Evolutionary conservation across 805 yeast genomes (phyloP).

Genomic region (Candida saitoana): DNA sequence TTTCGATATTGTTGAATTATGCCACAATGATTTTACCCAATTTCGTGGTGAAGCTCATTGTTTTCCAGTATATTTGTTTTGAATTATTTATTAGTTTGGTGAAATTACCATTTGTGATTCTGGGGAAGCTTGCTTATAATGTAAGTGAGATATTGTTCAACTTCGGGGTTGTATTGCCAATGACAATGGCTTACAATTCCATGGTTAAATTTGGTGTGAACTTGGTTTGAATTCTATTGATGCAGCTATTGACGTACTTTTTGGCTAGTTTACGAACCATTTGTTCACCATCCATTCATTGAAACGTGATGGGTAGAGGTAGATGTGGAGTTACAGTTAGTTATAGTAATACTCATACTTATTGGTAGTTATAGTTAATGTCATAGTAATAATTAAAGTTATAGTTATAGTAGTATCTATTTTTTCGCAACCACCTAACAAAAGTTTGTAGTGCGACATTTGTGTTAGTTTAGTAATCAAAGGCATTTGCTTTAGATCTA

Average conservation of each 20-base stretch:
- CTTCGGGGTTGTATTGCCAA: neutral
- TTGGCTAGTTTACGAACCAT: no score
- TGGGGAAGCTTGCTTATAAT: neutral
- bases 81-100: neutral
- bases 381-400: no score
- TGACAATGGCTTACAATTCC: neutral
- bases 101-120: neutral
- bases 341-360: no score
- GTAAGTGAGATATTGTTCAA: neutral
- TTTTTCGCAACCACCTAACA: no score
- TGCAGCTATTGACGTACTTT: no score
- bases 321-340: no score
- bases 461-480: neutral
- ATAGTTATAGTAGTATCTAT: no score
- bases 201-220: neutral
- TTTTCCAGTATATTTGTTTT: neutral
- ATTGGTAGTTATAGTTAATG: no score
- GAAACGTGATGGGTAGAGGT: no score
- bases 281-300: no score
- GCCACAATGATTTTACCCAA: neutral
- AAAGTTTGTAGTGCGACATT: neutral
- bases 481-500: neutral
- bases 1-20: neutral
- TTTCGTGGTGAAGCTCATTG: neutral
- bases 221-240: neutral